Evolutionary conservation across 2,329 filamentous ascomycete species (phyloP), one percentile per base, ranked within the genome.

Genomic region (Teratosphaeria pseudoeucalypti): DNA sequence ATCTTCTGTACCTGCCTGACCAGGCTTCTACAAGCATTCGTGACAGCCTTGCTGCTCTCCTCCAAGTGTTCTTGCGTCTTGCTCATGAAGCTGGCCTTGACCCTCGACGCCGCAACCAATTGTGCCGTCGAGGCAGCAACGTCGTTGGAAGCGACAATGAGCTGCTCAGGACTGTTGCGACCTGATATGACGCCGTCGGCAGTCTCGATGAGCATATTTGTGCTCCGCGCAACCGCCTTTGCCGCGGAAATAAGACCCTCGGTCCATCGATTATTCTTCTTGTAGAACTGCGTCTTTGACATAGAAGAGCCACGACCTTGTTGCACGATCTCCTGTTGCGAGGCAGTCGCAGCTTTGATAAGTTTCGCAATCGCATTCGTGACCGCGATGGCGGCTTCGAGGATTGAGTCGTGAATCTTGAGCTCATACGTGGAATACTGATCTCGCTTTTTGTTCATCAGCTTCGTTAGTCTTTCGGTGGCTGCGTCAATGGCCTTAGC

Each of bases 201-300:
- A 6, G 94, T 99, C 80, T 99, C 94, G 70, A 99, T 99, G 66
- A 99, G 84, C 52, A 87, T 94, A 77, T 96, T 97, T 11, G 94
- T 99, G 16, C 91, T 95, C 1, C 83, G 83, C 2, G 94, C 94
- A 19, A 99, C 94, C 0, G 94, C 94, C 78, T 99, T 99, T 64
- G 94, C 92, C 0, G 94, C 94, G 43, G 90, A 96, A 72, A 99
- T 96, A 62, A 99, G 85, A 55, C 94, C 94, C 72, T 99, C 94
- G 0, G 94, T 99, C 94, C 94, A 99, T 57, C 94, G 85, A 77
- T 97, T 99, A 82, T 99, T 96, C 81, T 97, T 97, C 83, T 97
- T 97, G 85, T 99, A 99, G 75, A 99, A 99, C 27, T 92, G 91
- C 1, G 92, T 95, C 60, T 87, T 84, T 53, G 90, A 95, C 57